Evolutionary conservation across 306 rosid genomes (phyloP), one percentile per base, ranked within the genome.

Genomic region (Crataegus laevigata): DNA sequence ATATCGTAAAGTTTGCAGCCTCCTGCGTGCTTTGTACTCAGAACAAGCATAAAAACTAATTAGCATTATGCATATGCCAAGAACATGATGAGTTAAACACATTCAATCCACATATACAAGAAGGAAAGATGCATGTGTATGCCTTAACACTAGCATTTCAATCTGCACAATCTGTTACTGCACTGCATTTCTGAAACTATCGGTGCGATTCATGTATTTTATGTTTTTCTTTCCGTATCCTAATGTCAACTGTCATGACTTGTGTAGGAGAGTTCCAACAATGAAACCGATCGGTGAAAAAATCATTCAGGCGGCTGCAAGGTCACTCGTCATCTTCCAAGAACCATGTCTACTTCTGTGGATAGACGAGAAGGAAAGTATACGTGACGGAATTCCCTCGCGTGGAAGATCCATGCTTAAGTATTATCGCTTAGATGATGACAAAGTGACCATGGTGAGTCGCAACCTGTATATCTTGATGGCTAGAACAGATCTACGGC

Each of bases 211-310:
- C 12, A 19, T 21, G 25, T 42, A n/a, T 71, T 30, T 34, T 21
- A 3, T 12, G 8, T 71, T 21, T 54, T 24, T 21, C 14, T 34
- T 55, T 34, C 15, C 47, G 14, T 34, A 32, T 34, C n/a, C 18
- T 34, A 21, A 71, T 34, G 66, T 62, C 47, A 68, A 67, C 77
- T 68, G 36, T 24, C 32, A 47, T 51, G 42, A 24, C 71, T 29
- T 81, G 47, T 83, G 82, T 88, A 89, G 96, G 90, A 76, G 69
- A 75, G 81, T 77, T 78, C 87, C 5, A 87, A 83, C 84, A 79
- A 69, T 32, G 85, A 81, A 78, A 84, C 79, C 24, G 78, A 55
- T 71, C 72, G 80, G 28, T 82, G 69, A 69, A 64, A 26, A 26
- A 34, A 66, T 54, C 36, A 47, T 51, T 60, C 62, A 22, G 54